Percentiles rank a stretch among this genome's conserved stretches.
Conservation (phyloP, 768 basidiomycete species). For the Serendipita sp. region DNA sequence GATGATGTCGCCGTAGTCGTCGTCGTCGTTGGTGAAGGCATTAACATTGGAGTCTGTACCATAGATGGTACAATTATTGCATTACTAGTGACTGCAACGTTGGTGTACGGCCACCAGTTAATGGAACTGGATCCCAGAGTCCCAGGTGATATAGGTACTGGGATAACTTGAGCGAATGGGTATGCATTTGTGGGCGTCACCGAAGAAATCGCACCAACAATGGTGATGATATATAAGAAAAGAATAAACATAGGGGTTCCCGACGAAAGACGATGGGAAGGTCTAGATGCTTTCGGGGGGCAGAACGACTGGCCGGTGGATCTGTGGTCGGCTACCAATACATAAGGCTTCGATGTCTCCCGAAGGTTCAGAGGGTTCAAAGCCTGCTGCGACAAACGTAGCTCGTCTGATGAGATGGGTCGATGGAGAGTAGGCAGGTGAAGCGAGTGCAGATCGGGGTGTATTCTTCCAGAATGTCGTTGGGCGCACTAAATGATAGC, state of each 20-base stretch:
- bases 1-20: background rate
- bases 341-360: constrained; percentile 23
- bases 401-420: constrained; percentile 59
- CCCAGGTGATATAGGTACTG: constrained; percentile 4
- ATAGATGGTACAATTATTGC: constrained; percentile 4
- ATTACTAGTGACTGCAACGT: constrained; percentile 13
- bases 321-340: constrained; percentile 19
- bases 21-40: background rate
- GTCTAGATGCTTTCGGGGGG: constrained; percentile 6
- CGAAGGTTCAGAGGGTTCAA: constrained; percentile 41
- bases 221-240: background rate
- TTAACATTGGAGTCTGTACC: constrained; percentile 6
- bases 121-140: constrained; percentile 18
- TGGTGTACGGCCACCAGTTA: constrained; percentile 27
- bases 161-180: background rate
- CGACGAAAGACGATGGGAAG: background rate
- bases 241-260: background rate
- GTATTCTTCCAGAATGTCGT: constrained; percentile 71
- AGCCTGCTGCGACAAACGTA: constrained; percentile 65
- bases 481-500: constrained; percentile 41
- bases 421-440: constrained; percentile 55
- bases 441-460: constrained; percentile 51
- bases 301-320: constrained; percentile 14
- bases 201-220: no score
- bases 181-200: background rate